Evolutionary conservation across 2,329 filamentous ascomycete species (phyloP).

Genomic region (Rutstroemia sp.): DNA sequence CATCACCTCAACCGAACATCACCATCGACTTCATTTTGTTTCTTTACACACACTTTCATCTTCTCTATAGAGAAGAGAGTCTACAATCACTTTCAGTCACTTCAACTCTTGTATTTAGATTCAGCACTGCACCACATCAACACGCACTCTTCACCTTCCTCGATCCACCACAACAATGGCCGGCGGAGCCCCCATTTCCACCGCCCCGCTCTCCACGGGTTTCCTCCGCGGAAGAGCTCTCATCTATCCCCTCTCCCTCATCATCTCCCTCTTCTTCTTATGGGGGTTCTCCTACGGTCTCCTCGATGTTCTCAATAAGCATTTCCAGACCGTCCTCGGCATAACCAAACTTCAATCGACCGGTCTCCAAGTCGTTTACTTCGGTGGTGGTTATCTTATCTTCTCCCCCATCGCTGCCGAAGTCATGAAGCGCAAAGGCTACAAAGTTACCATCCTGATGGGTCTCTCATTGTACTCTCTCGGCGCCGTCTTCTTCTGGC

Average conservation of each 20-base stretch:
- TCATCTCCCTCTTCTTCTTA: slow-evolving; percentile 74
- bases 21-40: background rate
- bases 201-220: slow-evolving; percentile 32
- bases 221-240: slow-evolving; percentile 34
- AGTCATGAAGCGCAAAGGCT: slow-evolving; percentile 67
- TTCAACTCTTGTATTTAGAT: no score
- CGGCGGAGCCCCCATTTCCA: slow-evolving; percentile 34
- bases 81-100: no score
- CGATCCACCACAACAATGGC: slow-evolving; percentile 30
- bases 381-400: slow-evolving; percentile 61
- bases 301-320: slow-evolving; percentile 71
- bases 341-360: slow-evolving; percentile 52
- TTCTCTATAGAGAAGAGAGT: no score
- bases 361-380: slow-evolving; percentile 65
- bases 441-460: slow-evolving; percentile 71
- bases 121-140: background rate
- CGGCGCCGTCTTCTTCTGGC: slow-evolving; percentile 50
- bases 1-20: background rate
- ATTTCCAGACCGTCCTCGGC: slow-evolving; percentile 58
- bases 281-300: slow-evolving; percentile 89
- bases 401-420: slow-evolving; percentile 61
- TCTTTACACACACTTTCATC: background rate
- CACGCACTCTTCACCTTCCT: background rate
- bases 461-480: slow-evolving; percentile 67
- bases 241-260: slow-evolving; percentile 45